Base-by-base conservation (phyloP, 2,329 filamentous ascomycete genomes). In the Didymella segeticola region DNA sequence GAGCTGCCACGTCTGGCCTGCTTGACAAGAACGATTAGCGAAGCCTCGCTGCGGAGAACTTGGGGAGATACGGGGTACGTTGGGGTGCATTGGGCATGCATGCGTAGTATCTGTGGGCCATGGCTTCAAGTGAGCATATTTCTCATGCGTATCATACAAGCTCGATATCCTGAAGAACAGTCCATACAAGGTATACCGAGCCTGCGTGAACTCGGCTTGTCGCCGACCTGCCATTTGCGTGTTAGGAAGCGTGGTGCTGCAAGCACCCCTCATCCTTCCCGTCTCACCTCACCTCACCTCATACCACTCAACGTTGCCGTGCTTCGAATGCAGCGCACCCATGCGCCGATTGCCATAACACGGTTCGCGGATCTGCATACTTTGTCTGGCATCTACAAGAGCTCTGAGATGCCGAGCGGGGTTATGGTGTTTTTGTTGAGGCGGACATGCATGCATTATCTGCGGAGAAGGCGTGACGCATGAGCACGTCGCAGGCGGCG, bases 401-500 rank as follows among this genome's bases (percentile, higher is more conserved):
- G 26, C 27, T 31, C 26, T 10, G 9, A 30, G 10, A 22, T 53
- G 50, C 50, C 50, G 52, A 57, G 52, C 33, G 49, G 42, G 42
- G 39, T 19, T 8, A 4, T 55, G 29, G 14, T 14, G 36, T 61
- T 64, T 64, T 61, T 64, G 62, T 65, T 67, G 62, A 57, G 59
- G 47, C 26, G 38, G 51, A 42, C 51, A 53, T 57, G 62, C 59
- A 59, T 58, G 52, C 25, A 39, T 37, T 14, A 43, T 46, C 31
- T 63, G 63, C 51, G 43, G 43, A 53, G 43, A 53, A 57, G 56
- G 60, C 58, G 52, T 54, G 43, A 60, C 61, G 62, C 57, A 57
- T 57, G 47, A 50, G 55, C 59, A 57, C 53, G 53, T 60, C 60
- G 47, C 56, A 31, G 47, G 47, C 43, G 51, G 43, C 29, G n/a